A percentile compares a stretch with the other conserved stretches of the same genome.
Evolutionary conservation across 345 rosid species (phyloP).

Genomic region (Geranium rotundifolium): DNA sequence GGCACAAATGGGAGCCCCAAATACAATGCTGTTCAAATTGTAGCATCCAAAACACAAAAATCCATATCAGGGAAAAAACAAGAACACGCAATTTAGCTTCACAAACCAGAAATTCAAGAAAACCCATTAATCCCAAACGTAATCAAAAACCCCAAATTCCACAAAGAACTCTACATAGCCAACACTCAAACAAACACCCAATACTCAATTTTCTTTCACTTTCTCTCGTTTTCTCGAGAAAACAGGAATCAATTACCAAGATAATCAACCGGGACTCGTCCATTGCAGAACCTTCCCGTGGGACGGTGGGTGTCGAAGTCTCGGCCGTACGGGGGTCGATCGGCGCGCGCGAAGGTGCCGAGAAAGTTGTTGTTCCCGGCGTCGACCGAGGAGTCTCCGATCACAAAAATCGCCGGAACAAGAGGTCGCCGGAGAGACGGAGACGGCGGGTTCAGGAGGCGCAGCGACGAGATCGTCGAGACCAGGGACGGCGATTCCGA

Average conservation of each 20-base stretch:
- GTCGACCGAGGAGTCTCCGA: constrained; percentile 86
- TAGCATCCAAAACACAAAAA: neutral
- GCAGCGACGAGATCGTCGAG: neutral
- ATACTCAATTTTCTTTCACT: neutral
- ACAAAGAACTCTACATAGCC: too few species aligned
- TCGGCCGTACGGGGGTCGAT: constrained; percentile 82
- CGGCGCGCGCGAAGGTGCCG: constrained; percentile 87
- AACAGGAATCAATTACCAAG: constrained; percentile 29
- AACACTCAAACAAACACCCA: too few species aligned
- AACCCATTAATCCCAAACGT: neutral
- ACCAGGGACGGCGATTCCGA: neutral
- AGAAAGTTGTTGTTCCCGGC: constrained; percentile 76
- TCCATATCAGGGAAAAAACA: neutral
- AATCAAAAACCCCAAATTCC: too few species aligned
- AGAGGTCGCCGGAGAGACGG: constrained; percentile 20
- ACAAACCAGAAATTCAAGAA: neutral
- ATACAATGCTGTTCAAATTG: constrained; percentile 38
- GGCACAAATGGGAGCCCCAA: constrained; percentile 77
- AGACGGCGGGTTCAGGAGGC: neutral
- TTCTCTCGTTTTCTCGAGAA: neutral
- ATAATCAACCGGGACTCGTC: constrained; percentile 86
- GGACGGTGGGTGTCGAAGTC: constrained; percentile 78
- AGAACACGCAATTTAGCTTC: neutral
- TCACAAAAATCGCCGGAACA: constrained; percentile 60
- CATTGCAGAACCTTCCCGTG: constrained; percentile 87